Conservation (phyloP, 2,329 filamentous ascomycete species). For the Hypomyces rosellus region DNA sequence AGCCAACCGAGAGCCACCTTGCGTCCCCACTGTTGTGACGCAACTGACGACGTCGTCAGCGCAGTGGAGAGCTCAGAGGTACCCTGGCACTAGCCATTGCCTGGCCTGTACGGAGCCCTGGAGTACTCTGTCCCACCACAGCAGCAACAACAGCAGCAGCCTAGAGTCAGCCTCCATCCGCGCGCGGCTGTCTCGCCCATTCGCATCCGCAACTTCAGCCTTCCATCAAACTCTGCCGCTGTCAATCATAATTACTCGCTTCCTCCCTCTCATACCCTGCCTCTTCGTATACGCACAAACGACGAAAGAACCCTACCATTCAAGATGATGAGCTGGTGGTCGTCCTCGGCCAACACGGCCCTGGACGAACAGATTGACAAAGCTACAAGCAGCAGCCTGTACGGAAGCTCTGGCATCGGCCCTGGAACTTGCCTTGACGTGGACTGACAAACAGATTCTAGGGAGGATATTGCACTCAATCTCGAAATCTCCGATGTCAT, state of each 20-base stretch:
- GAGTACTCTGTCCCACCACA: background rate
- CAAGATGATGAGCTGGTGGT: conserved; percentile 89
- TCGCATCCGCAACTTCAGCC: conserved; percentile 1
- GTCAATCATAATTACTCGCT: background rate
- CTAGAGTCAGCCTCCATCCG: background rate
- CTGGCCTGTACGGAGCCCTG: background rate
- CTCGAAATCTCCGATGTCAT: conserved; percentile 98
- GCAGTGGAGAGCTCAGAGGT: background rate
- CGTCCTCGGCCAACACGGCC: conserved; percentile 80
- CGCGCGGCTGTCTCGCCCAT: background rate
- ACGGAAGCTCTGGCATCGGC: conserved; percentile 29
- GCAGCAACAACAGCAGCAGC: conserved; percentile 3
- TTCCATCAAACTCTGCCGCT: conserved; percentile 1
- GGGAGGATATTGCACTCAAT: conserved; percentile 94
- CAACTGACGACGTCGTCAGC: conserved; percentile 12
- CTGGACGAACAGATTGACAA: conserved; percentile 96
- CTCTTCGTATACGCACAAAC: conserved; percentile 3
- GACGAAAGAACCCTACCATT: conserved; percentile 2
- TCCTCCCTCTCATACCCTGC: background rate
- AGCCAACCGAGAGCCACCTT: conserved; percentile 2
- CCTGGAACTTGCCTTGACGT: background rate
- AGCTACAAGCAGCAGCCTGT: conserved; percentile 91
- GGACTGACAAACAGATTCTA: conserved; percentile 27
- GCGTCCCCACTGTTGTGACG: conserved; percentile 10
- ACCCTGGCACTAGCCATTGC: too few species aligned